Evolutionary conservation across 306 rosid genomes (phyloP), one percentile per base, ranked within the genome.

Genomic region (Dryas alaskensis): DNA sequence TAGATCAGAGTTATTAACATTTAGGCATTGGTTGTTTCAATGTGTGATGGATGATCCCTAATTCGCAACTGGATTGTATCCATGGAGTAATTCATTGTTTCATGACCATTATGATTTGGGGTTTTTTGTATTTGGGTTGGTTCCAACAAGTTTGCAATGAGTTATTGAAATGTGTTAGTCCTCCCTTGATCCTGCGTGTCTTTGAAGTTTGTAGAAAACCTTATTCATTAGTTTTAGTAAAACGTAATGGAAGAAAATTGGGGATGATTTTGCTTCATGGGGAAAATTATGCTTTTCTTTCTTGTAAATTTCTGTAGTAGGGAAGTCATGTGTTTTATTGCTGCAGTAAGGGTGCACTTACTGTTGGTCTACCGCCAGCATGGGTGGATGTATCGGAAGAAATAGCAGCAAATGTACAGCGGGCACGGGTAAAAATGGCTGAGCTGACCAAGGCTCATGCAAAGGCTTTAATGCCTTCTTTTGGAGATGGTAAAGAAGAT

Each of bases 371-470:
- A 61, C 97, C 99, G 39, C 99, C 99, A 5, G 95, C 98, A 7
- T 92, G 99, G 99, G 98, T 95, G 73, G 98, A 92, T 88, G 78
- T 92, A 17, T 95, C 98, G 16, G 99, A 95, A 86, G 99, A 95
- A 75, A 90, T 95, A 90, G 85, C 97, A 31, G 84, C 84, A 66
- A 81, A 88, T 61, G 93, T 95, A 78, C 99, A 95, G 76, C 92
- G 88, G 59, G 92, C 98, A 16, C 90, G 93, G 39, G 73, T 64
- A 64, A 92, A 87, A 81, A 95, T 95, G 99, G 86, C 79, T 7
- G 93, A 88, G 85, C 84, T 95, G 72, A 84, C 90, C 73, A 95
- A 88, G 86, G 96, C 97, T 79, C 99, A 95, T 73, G 89, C 91
- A 3, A 92, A 88, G 82, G 98, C 99, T 49, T 80, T 95, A 74